Percentiles rank a stretch among this genome's conserved stretches.
Conservation (phyloP, 1,284 basidiomycete species). For the Sanghuangporus baumii region DNA sequence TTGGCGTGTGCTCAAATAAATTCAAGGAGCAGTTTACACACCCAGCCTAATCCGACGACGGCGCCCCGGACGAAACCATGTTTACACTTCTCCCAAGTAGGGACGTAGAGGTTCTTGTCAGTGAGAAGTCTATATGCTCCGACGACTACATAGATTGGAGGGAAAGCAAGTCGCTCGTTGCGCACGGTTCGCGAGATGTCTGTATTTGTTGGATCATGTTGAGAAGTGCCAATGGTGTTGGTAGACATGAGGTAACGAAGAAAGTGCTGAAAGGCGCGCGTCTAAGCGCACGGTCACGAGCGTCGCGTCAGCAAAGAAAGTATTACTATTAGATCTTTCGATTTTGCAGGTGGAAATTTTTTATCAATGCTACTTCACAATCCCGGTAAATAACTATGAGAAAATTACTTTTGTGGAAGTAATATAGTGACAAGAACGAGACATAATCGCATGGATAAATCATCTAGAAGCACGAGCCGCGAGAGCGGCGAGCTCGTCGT, state of each 20-base stretch:
- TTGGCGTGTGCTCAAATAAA: neutral
- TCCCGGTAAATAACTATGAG: too few species aligned
- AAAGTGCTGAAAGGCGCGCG: too few species aligned
- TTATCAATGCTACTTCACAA: too few species aligned
- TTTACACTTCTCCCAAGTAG: constrained; percentile 72
- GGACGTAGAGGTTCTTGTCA: constrained; percentile 55
- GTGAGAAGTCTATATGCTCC: constrained; percentile 69
- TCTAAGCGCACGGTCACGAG: too few species aligned
- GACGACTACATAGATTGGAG: constrained; percentile 70
- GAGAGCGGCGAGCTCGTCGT: neutral
- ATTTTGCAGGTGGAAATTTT: too few species aligned
- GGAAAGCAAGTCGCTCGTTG: constrained; percentile 50
- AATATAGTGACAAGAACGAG: too few species aligned
- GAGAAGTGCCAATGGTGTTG: neutral
- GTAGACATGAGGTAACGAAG: neutral
- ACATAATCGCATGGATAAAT: too few species aligned
- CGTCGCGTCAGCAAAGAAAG: too few species aligned
- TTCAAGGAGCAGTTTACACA: constrained; percentile 27
- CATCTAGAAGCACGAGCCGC: too few species aligned
- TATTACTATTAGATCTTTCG: too few species aligned
- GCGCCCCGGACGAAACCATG: constrained; percentile 60
- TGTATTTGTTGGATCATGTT: neutral
- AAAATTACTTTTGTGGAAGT: too few species aligned
- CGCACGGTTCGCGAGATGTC: neutral
- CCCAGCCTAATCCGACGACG: constrained; percentile 62